These are phyloP conservation scores for Scedosporium aurantiacum DNA, from an alignment of 2,329 filamentous ascomycete species.

Conservation along the genomic window DNA sequence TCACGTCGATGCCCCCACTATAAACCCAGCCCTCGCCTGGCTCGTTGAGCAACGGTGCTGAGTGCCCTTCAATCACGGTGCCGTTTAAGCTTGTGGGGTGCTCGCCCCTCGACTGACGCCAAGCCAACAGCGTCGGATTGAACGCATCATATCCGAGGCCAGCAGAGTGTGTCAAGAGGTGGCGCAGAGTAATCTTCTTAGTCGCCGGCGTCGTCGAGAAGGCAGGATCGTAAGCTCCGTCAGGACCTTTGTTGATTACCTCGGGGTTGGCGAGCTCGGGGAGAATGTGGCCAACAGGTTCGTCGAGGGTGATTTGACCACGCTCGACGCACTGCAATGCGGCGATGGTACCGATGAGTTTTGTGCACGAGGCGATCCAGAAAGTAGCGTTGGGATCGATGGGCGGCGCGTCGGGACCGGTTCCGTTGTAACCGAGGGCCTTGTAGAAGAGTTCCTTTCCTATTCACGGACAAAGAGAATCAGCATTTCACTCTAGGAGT, in stretches of 20 bases:
- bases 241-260: background rate
- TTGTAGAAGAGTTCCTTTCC: background rate
- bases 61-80: background rate
- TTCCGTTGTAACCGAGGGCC: background rate
- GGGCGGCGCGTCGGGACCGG: background rate
- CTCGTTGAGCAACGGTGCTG: slow-evolving; percentile 3
- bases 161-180: slow-evolving; percentile 4
- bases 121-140: background rate
- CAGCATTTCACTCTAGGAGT: no score
- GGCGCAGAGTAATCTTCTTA: slow-evolving; percentile 5
- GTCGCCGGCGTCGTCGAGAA: background rate
- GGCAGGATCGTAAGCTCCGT: background rate
- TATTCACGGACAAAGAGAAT: background rate
- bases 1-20: slow-evolving; percentile 4
- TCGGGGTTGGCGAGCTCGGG: background rate
- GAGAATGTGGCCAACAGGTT: background rate
- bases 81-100: background rate
- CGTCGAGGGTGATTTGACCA: background rate
- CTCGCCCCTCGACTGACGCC: slow-evolving; percentile 4
- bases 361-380: background rate
- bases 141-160: slow-evolving; percentile 2
- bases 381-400: background rate
- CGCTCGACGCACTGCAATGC: background rate
- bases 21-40: slow-evolving; percentile 6
- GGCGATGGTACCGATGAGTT: background rate